Base-by-base conservation (phyloP, 73 alveolate genomes). In the Paramecium sexaurelia region DNA sequence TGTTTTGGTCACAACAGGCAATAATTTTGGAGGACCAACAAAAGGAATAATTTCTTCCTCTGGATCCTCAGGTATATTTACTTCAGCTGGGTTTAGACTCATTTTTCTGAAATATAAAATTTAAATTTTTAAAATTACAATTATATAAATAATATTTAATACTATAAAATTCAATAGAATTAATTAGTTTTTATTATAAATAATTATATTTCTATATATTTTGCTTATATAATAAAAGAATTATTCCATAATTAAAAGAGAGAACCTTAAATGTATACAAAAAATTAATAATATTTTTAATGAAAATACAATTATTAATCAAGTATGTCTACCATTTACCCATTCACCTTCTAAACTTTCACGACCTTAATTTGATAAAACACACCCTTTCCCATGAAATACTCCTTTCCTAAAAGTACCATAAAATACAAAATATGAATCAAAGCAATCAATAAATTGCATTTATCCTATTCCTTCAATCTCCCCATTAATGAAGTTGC, bases 341-440 rank as follows among this genome's bases (percentile, higher is more conserved):
- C 90, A 78, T 78, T 78, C 90, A 20, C 90, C 90, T 78, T 78
- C 90, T 37, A 78, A 24, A 39, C 73, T 36, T 32, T 78, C 71
- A 7, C 55, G 8, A 9, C 55, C 73, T 41, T 45, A 22, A 22
- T 78, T 26, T 41, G 68, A 78, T 29, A 78, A 24, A 17, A 78
- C 90, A 33, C 68, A 39, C 19, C 90, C 90, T 24, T 43, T 78
- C n/a, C 90, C 90, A 78, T 78, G 90, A 43, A 78, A 78, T 61
- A 40, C 71, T 39, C 90, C 90, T 2, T 78, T 37, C 11, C 55
- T 22, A 33, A 78, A 78, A 24, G 68, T 39, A 11, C 90, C 90
- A 43, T 78, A 78, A 78, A 29, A 78, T 39, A 78, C 73, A 45
- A 24, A 43, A 29, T 22, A 41, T 6, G 40, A 24, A 22, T 78